Evolutionary conservation across 2,329 filamentous ascomycete genomes (phyloP).

Genomic region (Zymoseptoria crescenta): DNA sequence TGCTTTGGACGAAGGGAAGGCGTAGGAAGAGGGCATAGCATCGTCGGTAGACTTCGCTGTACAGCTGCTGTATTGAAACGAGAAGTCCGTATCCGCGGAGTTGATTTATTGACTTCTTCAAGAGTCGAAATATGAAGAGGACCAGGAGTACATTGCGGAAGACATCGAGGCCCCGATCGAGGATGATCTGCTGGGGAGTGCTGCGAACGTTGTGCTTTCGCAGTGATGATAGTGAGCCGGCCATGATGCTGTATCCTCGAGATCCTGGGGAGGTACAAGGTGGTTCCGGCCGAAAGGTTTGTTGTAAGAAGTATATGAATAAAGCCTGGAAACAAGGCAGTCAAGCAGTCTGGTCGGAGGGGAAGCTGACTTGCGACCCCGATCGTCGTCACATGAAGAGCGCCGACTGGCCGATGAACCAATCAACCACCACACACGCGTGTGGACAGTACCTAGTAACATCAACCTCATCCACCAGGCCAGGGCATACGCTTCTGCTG

Average conservation of each 20-base stretch:
- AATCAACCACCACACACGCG: neutral
- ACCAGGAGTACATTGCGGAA: slow-evolving; percentile 82
- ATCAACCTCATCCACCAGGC: too few relatives aligned
- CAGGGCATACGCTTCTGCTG: too few relatives aligned
- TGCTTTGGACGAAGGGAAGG: slow-evolving; percentile 74
- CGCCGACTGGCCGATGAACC: neutral
- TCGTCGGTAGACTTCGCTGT: slow-evolving; percentile 61
- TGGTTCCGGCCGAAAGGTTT: neutral
- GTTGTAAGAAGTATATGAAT: neutral
- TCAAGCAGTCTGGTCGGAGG: neutral
- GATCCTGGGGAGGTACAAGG: neutral
- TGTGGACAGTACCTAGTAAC: neutral
- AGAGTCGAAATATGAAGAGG: slow-evolving; percentile 77
- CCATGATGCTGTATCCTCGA: neutral
- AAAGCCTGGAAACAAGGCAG: neutral
- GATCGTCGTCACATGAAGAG: neutral
- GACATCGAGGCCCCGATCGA: slow-evolving; percentile 21
- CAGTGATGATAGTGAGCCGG: slow-evolving; percentile 13
- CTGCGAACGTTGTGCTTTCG: slow-evolving; percentile 17
- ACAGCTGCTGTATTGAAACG: slow-evolving; percentile 68
- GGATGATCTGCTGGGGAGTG: slow-evolving; percentile 18
- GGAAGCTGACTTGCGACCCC: neutral
- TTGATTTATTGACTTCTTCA: slow-evolving; percentile 71
- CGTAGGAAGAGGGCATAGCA: slow-evolving; percentile 80
- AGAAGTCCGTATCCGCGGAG: slow-evolving; percentile 81